Base-by-base conservation (phyloP, 306 rosid genomes). In the Urtica urens region DNA sequence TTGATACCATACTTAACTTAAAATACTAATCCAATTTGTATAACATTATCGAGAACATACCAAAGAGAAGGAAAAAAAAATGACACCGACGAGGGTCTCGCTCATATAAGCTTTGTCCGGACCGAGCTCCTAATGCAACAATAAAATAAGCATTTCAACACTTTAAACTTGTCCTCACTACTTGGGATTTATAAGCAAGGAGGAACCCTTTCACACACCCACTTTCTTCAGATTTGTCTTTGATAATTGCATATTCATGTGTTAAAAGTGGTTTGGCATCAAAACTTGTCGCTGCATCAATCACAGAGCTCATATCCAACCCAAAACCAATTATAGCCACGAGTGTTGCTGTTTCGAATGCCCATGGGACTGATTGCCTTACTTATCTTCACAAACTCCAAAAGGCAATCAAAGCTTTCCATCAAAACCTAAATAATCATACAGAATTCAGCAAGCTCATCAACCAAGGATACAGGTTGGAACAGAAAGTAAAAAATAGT, bases 331-430 rank as follows among this genome's bases (percentile, higher is more conserved):
- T 87, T 72, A 87, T 66, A 31, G 96, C 94, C 46, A 87, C 86
- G 66, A 87, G 72, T 45, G 96, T 87, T 28, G 92, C 94, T 53
- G 94, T 78, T 82, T 24, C 78, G 75, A 52, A 87, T 66, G 71
- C 83, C 70, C 96, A 87, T 79, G 39, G 99, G 99, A 72, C 99
- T 90, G 49, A 85, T 85, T 45, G 86, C 99, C 72, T 77, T 85
- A 56, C 95, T 90, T 55, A 93, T 80, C 68, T 74, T 79, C 62
- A 85, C 16, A 75, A 90, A 90, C 76, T 90, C 94, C 23, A 84
- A 55, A 66, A 90, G 56, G 2, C 94, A 85, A 51, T 85, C 77
- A 77, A 74, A 69, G 65, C 99, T 90, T 63, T 81, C 81, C 81
- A 68, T 69, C 58, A 85, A 69, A 62, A 85, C 78, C 99, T 90